A percentile compares a stretch with the other conserved stretches of the same genome.
Evolutionary conservation across 2,329 filamentous ascomycete genomes (phyloP).

Genomic region (Hypoxylon sp.): DNA sequence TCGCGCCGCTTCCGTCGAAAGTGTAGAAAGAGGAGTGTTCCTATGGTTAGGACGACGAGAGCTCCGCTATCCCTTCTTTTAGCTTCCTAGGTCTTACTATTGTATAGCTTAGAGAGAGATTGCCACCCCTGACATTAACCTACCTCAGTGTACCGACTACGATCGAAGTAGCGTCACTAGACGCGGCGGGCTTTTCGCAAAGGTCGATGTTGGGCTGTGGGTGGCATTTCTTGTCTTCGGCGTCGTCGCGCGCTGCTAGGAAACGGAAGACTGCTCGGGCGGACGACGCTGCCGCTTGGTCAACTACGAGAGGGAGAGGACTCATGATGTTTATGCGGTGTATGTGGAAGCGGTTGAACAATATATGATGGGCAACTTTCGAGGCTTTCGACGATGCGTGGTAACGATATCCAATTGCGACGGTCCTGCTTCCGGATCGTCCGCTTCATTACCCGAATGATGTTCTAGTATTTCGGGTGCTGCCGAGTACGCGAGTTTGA

Average conservation of each 20-base stretch:
- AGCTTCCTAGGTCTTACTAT: neutral
- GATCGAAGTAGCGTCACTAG: conserved; percentile 44
- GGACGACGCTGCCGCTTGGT: conserved; percentile 19
- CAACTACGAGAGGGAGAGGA: conserved; percentile 35
- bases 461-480: conserved; percentile 27
- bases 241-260: conserved; percentile 31
- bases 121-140: conserved; percentile 14
- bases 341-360: neutral
- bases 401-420: conserved; percentile 20
- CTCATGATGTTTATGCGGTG: conserved; percentile 28
- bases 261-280: conserved; percentile 21
- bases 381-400: conserved; percentile 5
- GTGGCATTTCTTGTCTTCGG: conserved; percentile 43
- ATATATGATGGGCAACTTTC: neutral
- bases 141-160: conserved; percentile 49
- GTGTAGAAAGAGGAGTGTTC: conserved; percentile 48
- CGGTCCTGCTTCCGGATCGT: conserved; percentile 22
- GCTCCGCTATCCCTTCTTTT: conserved; percentile 41
- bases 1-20: conserved; percentile 48
- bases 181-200: conserved; percentile 50
- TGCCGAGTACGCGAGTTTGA: conserved; percentile 19
- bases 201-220: conserved; percentile 50
- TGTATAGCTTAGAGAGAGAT: neutral
- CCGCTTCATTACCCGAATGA: conserved; percentile 34
- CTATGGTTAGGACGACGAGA: conserved; percentile 41